A percentile compares a stretch with the other conserved stretches of the same genome.
Evolutionary conservation across 805 yeast species (phyloP).

Genomic region (Wickerhamomyces mucosus): DNA sequence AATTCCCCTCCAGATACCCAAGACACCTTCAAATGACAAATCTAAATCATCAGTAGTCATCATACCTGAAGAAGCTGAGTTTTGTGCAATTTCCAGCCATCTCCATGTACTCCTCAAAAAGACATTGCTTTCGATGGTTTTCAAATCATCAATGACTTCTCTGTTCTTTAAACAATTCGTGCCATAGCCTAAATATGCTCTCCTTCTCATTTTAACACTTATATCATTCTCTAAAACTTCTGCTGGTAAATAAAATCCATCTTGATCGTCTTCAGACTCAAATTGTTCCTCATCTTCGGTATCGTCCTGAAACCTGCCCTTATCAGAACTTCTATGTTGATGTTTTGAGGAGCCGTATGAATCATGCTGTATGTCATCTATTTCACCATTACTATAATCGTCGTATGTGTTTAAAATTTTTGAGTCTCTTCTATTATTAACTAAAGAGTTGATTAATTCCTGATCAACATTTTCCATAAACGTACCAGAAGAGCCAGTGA

Average conservation of each 20-base stretch:
- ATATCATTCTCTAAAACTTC: slow-evolving; percentile 62
- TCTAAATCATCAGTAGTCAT: slow-evolving; percentile 67
- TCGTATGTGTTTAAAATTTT: too few relatives aligned
- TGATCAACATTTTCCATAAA: slow-evolving; percentile 26
- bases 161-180: slow-evolving; percentile 57
- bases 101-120: slow-evolving; percentile 79
- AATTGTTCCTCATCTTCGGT: slow-evolving; percentile 15
- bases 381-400: slow-evolving; percentile 2
- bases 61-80: slow-evolving; percentile 51
- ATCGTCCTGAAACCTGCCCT: slow-evolving; percentile 3
- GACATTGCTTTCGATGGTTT: slow-evolving; percentile 39
- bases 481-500: slow-evolving; percentile 51
- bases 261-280: slow-evolving; percentile 14
- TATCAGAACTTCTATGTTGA: slow-evolving; percentile 3
- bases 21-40: slow-evolving; percentile 79
- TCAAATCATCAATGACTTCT: slow-evolving; percentile 43
- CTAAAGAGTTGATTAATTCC: too few relatives aligned
- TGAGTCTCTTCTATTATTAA: too few relatives aligned
- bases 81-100: slow-evolving; percentile 73
- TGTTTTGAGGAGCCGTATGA: too few relatives aligned
- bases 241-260: slow-evolving; percentile 22
- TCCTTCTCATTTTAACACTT: slow-evolving; percentile 55
- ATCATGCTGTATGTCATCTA: slow-evolving; percentile 2
- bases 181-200: slow-evolving; percentile 71
- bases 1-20: slow-evolving; percentile 81